Conservation (phyloP, 352 stramenopile species). For the Pythium scleroteichum region DNA sequence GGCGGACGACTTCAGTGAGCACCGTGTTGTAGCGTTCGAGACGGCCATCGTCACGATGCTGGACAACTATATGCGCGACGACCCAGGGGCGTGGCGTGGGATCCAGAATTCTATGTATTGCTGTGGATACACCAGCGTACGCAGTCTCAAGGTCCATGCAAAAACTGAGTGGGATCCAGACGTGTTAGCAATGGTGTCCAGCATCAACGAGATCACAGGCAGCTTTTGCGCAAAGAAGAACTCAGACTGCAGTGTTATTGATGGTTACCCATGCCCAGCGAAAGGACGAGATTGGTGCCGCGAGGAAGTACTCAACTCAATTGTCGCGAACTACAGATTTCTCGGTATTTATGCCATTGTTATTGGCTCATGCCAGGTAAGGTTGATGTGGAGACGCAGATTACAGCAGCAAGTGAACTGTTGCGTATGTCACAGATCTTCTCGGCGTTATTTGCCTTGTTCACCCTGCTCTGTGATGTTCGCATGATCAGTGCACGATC, state of each 20-base stretch:
- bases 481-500: conserved; percentile 41
- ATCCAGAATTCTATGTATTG: conserved; percentile 56
- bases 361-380: conserved; percentile 36
- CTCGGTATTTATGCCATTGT: conserved; percentile 46
- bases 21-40: conserved; percentile 44
- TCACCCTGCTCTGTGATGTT: conserved; percentile 65
- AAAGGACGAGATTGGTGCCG: conserved; percentile 49
- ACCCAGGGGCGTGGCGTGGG: conserved; percentile 36
- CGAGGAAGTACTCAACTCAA: conserved; percentile 40
- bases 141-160: conserved; percentile 22
- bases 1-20: conserved; percentile 36
- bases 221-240: conserved; percentile 40
- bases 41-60: conserved; percentile 46
- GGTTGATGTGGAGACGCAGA: not conserved
- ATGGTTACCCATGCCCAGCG: conserved; percentile 38
- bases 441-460: conserved; percentile 46
- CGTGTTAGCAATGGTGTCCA: conserved; percentile 35
- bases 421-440: conserved; percentile 30
- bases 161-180: conserved; percentile 34
- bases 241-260: conserved; percentile 21
- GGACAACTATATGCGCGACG: conserved; percentile 29
- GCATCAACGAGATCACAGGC: conserved; percentile 40
- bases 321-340: conserved; percentile 48
- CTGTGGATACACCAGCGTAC: conserved; percentile 49
- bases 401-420: not conserved